Base-by-base conservation (phyloP, 2,329 filamentous ascomycete species). In the Gaeumannomyces tritici region DNA sequence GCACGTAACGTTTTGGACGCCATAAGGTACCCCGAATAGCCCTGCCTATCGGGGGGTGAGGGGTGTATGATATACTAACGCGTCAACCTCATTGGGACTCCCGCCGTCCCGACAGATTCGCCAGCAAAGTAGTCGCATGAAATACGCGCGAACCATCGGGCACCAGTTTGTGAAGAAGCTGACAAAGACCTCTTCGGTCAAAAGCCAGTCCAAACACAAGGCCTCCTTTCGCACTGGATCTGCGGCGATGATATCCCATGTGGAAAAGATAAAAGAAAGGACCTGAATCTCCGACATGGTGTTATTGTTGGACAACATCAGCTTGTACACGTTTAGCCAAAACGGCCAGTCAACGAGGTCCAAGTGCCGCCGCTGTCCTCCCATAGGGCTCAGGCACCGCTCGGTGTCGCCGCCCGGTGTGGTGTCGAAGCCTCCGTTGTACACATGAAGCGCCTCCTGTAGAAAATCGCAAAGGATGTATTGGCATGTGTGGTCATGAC, bases 91-190 rank as follows among this genome's bases (percentile, higher is more conserved):
- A 57, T 84, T 83, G 27, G 84, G 79, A 58, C 82, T 83, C 21
- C 88, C 90, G 61, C 87, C 84, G 69, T 89, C 89, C 65, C 93
- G 83, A 66, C 89, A 93, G 59, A 97, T 79, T 64, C 92, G 85
- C 93, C 93, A 97, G 74, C 91, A 96, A 27, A 96, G 75, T 60
- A 97, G 77, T 58, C 93, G 90, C 83, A 96, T 95, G 72, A 89
- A 97, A 73, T 96, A 97, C 18, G 91, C 89, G 64, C 93, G 85
- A 27, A 96, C 91, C 93, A 96, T 96, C 0, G 93, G 91, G 70
- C 91, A 96, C 92, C 93, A 96, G 70, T 96, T 91, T 70, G 89
- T 93, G 76, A 96, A 97, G 65, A 91, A 87, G 64, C 84, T 85
- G 70, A 90, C 86, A 72, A 96, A 96, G 2, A 89, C 83, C 29